A percentile compares a stretch with the other conserved stretches of the same genome.
Evolutionary conservation across 2,329 filamentous ascomycete species (phyloP).

Genomic region (Zalaria obscura): DNA sequence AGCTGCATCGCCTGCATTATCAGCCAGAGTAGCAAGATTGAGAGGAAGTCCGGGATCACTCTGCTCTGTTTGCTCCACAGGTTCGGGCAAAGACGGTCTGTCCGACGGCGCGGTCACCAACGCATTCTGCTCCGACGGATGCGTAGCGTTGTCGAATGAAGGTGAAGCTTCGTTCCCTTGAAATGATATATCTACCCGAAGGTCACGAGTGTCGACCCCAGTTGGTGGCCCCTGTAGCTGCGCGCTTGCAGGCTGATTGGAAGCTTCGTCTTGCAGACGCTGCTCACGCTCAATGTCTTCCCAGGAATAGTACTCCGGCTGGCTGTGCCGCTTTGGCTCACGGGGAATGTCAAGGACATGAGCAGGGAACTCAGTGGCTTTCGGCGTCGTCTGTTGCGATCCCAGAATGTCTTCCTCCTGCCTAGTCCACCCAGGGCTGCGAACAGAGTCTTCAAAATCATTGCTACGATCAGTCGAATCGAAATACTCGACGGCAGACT

Average conservation of each 20-base stretch:
- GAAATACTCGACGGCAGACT: constrained; percentile 27
- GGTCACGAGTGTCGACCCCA: too few relatives aligned
- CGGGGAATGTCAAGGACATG: constrained; percentile 8
- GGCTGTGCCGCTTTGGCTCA: constrained; percentile 4
- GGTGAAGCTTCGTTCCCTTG: too few relatives aligned
- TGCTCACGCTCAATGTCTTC: constrained; percentile 20
- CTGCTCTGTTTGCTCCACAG: too few relatives aligned
- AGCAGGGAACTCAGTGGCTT: constrained; percentile 37
- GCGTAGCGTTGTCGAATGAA: too few relatives aligned
- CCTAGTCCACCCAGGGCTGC: neutral
- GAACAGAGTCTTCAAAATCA: constrained; percentile 11
- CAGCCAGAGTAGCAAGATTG: neutral
- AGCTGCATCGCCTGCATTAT: neutral
- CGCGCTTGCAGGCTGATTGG: neutral
- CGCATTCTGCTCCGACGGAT: too few relatives aligned
- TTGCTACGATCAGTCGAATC: constrained; percentile 5
- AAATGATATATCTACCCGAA: too few relatives aligned
- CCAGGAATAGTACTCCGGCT: constrained; percentile 23
- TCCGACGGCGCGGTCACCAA: too few relatives aligned
- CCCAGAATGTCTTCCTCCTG: constrained; percentile 35
- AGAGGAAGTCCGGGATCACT: neutral
- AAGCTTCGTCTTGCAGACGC: constrained; percentile 9
- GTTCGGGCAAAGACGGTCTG: too few relatives aligned
- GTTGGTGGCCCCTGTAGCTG: too few relatives aligned
- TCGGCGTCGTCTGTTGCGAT: constrained; percentile 56